Conservation (phyloP, 352 stramenopile species). For the Globisporangium ultimum region DNA sequence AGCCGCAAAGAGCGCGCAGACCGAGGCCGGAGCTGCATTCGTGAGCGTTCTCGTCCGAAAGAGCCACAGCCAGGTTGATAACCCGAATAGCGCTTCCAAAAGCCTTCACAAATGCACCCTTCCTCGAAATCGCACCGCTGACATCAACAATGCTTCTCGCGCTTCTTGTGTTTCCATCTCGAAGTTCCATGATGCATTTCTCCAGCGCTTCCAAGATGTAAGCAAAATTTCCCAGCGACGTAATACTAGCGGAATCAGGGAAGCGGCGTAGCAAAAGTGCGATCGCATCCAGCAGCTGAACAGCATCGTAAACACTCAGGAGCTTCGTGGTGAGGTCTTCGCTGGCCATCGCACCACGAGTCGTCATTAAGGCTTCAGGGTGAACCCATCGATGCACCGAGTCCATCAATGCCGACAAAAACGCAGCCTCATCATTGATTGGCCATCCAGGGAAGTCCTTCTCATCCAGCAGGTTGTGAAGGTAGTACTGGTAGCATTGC, state of each 20-base stretch:
- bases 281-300: constrained; percentile 70
- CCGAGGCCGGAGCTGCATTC: constrained; percentile 71
- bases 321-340: constrained; percentile 57
- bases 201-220: constrained; percentile 75
- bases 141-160: constrained; percentile 46
- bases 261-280: constrained; percentile 71
- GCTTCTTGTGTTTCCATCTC: constrained; percentile 39
- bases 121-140: constrained; percentile 54
- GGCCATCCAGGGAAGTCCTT: constrained; percentile 86
- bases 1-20: constrained; percentile 69
- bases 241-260: constrained; percentile 59
- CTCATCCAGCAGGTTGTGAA: constrained; percentile 85
- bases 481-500: constrained; percentile 87
- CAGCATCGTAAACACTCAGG: constrained; percentile 63
- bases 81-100: constrained; percentile 74
- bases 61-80: constrained; percentile 67
- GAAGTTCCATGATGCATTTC: constrained; percentile 75
- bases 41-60: constrained; percentile 76
- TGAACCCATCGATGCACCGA: constrained; percentile 78
- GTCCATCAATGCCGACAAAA: constrained; percentile 69
- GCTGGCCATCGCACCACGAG: constrained; percentile 32
- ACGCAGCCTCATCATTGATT: constrained; percentile 80
- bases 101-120: constrained; percentile 55
- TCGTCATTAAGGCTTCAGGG: constrained; percentile 42
- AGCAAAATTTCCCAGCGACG: constrained; percentile 57